phyloP scores from a whole-genome alignment of 129 eudicot species.

The Oenanthe sinensis region DNA sequence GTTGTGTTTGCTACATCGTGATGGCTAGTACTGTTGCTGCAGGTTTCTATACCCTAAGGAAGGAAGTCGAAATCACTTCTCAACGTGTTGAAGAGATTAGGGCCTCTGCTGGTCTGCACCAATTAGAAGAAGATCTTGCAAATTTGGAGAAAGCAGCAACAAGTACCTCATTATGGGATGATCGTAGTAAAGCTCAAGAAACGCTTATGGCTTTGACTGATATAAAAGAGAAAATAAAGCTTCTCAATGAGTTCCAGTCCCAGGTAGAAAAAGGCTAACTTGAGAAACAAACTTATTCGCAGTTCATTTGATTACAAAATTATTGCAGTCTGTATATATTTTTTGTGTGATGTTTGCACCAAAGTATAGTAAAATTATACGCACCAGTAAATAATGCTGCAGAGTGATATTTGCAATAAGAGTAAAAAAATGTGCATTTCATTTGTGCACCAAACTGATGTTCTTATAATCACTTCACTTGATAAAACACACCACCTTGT shows the following conservation, averaged over 20 bases:
- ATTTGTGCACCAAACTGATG: too few species aligned
- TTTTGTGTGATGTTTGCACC: neutral
- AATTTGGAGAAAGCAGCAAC: constrained; percentile 61
- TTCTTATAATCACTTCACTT: too few species aligned
- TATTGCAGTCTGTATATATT: neutral
- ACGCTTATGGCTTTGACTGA: constrained; percentile 84
- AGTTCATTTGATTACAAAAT: neutral
- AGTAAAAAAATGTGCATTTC: too few species aligned
- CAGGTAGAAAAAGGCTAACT: constrained; percentile 36
- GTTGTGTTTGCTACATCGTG: constrained; percentile 3
- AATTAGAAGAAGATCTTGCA: constrained; percentile 63
- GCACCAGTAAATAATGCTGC: too few species aligned
- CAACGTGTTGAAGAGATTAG: constrained; percentile 79
- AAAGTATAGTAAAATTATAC: too few species aligned
- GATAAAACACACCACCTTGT: too few species aligned
- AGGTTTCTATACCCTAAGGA: constrained; percentile 81
- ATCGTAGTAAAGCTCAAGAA: constrained; percentile 82
- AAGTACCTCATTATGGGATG: constrained; percentile 81
- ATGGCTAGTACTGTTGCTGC: constrained; percentile 16
- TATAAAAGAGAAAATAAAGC: constrained; percentile 74
- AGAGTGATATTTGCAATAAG: too few species aligned
- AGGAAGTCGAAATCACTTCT: constrained; percentile 57
- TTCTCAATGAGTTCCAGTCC: constrained; percentile 65
- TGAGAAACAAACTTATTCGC: neutral
- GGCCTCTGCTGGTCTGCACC: constrained; percentile 71